Conservation (phyloP, 345 rosid species). For the Melaleuca alternifolia region DNA sequence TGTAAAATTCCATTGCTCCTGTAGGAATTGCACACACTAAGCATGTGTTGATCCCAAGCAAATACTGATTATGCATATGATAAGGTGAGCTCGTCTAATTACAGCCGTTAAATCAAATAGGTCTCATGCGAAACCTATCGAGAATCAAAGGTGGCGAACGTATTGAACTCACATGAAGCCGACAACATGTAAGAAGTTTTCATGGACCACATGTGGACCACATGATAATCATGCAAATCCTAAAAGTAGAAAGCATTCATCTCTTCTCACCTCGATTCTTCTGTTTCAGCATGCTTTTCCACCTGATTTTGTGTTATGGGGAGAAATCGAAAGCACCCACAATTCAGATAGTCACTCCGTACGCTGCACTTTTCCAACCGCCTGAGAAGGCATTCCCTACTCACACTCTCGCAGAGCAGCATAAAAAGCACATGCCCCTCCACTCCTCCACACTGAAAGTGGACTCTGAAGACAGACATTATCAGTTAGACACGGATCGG, state of each 20-base stretch:
- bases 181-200: not conserved
- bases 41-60: not conserved
- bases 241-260: not conserved
- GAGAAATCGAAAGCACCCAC: not conserved
- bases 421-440: not conserved
- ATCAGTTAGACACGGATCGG: not conserved
- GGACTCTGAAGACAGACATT: not conserved
- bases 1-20: accelerated
- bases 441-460: not conserved
- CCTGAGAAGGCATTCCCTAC: not conserved
- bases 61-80: not conserved
- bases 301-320: not conserved
- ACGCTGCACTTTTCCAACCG: not conserved
- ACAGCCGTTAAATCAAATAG: not conserved
- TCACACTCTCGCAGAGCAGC: not conserved
- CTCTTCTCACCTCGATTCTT: not conserved
- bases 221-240: not conserved
- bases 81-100: not conserved
- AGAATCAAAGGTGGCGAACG: not conserved
- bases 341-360: not conserved
- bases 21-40: not conserved
- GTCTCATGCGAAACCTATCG: not conserved
- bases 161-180: not conserved
- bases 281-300: not conserved
- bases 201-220: not conserved